phyloP scores from a whole-genome alignment of 441 rosid species.

The Gossypium schwendimanii region DNA sequence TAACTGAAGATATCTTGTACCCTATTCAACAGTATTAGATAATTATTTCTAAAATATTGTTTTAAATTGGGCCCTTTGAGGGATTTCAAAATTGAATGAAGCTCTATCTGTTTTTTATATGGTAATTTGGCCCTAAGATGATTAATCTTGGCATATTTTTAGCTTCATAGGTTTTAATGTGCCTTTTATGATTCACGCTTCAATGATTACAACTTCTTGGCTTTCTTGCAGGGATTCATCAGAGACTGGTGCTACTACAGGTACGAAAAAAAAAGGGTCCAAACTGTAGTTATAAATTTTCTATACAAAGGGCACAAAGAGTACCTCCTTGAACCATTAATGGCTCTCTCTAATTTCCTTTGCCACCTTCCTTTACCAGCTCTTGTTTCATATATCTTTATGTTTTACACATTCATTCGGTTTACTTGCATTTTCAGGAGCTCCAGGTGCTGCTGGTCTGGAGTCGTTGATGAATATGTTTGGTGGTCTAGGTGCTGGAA shows the following conservation, averaged over 20 bases:
- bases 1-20: not conserved
- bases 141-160: not conserved
- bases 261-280: slow-evolving; percentile 19
- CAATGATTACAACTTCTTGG: not conserved
- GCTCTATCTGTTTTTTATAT: not conserved
- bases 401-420: not conserved
- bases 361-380: not conserved
- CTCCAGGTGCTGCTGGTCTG: slow-evolving; percentile 31
- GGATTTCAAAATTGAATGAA: not conserved
- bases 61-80: not conserved
- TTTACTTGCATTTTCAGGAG: slow-evolving; percentile 25
- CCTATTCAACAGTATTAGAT: not conserved
- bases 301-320: not conserved
- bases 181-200: not conserved
- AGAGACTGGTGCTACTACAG: slow-evolving; percentile 44
- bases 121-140: not conserved
- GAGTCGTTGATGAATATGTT: slow-evolving; percentile 55
- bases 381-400: not conserved
- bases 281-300: not conserved
- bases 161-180: not conserved
- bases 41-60: not conserved
- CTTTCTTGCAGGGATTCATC: slow-evolving; percentile 38
- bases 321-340: not conserved
- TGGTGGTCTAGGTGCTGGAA: slow-evolving; percentile 54
- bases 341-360: not conserved